A percentile compares a stretch with the other conserved stretches of the same genome.
These are phyloP conservation scores for Geranium incanum DNA, from an alignment of 441 rosid species.

Conservation along the genomic window DNA sequence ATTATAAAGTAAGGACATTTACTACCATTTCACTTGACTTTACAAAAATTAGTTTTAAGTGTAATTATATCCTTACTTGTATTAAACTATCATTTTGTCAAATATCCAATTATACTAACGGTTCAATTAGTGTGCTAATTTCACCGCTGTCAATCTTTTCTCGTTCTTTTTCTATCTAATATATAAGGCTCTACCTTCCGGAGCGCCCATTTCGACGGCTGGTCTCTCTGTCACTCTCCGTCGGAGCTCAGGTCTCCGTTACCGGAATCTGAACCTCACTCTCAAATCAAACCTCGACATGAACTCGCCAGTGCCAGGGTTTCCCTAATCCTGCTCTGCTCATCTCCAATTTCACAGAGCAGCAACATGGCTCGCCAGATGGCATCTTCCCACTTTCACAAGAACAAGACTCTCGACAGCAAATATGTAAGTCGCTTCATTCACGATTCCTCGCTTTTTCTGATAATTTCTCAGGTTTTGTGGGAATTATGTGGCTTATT, in stretches of 20 bases:
- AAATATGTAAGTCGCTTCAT: background rate
- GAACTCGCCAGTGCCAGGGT: background rate
- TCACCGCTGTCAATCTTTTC: too few relatives aligned
- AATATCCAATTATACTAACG: too few relatives aligned
- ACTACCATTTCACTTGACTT: too few relatives aligned
- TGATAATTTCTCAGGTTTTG: background rate
- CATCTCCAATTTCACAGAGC: background rate
- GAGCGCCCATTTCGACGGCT: background rate
- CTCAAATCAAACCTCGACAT: background rate
- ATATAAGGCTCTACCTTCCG: background rate
- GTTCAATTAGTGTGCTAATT: too few relatives aligned
- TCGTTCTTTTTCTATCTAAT: background rate
- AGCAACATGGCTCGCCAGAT: constrained; percentile 2
- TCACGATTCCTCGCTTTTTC: constrained; percentile 1
- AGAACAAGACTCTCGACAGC: constrained; percentile 6
- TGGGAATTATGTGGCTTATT: background rate
- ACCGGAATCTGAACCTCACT: background rate
- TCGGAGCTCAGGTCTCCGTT: constrained; percentile 2
- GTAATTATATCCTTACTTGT: too few relatives aligned
- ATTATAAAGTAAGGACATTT: too few relatives aligned
- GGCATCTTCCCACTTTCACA: constrained; percentile 5
- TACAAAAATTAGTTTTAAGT: too few relatives aligned
- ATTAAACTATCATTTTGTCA: too few relatives aligned
- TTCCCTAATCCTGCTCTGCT: background rate
- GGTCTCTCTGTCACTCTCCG: background rate